Base-by-base conservation (phyloP, 345 rosid species). In the Brassica juncea region DNA sequence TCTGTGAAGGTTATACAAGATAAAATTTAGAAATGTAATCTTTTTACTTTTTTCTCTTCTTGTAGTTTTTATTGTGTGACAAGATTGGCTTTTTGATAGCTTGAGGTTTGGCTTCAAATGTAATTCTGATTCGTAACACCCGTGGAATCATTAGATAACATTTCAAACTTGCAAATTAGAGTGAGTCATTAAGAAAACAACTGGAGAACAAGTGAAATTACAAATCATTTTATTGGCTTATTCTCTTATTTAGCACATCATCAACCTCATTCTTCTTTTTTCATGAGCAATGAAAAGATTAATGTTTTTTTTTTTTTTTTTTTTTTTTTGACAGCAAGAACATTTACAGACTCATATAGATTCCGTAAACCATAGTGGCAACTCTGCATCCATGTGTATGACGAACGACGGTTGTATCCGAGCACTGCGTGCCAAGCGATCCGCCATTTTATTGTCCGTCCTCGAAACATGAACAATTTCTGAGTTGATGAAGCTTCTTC, bases 81-180 rank as follows among this genome's bases (percentile, higher is more conserved):
- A 59, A 12, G 10, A 72, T 73, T 68, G 70, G 58, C 74, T 49
- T 79, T 60, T 79, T 61, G 63, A 60, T 79, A n/a, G 73, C 69
- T 79, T 79, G 44, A 60, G 44, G 25, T 60, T 73, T 79, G 66
- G 19, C 44, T 71, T 64, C 59, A 63, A 19, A 35, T 63, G 66
- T 28, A 35, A 37, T 2, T 71, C 32, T 64, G 66, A 77, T 35
- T 77, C 21, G 2, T 47, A 30, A 57, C 57, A 49, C 9, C 3
- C 11, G 47, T 39, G 10, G 23, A 39, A 76, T 57, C 14, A 10
- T 58, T 34, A 21, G 52, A 21, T 15, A 32, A 47, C 57, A 25
- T 23, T 49, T 16, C 7, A 44, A 16, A 60, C 47, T 66, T 68
- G 69, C 37, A 19, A 19, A 19, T 6, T 32, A 70, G 39, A 49